Percentiles rank a stretch among this genome's conserved stretches.
Evolutionary conservation across 192 early-diverging fungal species (phyloP).

Genomic region (Dissophora globulifera): DNA sequence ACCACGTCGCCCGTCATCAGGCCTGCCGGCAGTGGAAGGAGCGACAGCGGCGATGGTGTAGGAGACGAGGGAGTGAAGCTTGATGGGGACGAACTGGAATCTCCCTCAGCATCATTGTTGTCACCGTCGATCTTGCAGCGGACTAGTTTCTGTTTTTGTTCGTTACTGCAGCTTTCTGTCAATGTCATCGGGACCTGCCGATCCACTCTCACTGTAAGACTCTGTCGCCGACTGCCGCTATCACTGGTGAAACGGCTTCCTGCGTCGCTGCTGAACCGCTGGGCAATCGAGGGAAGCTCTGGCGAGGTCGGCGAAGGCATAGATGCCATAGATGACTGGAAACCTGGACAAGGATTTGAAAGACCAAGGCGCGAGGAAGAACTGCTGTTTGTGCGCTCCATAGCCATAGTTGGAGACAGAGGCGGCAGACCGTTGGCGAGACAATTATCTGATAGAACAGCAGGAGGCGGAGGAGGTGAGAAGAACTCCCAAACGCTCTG

Average conservation of each 20-base stretch:
- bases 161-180: background rate
- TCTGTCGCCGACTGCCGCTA: slow-evolving; percentile 1
- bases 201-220: background rate
- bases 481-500: slow-evolving; percentile 51
- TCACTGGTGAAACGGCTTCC: background rate
- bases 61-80: too few relatives aligned
- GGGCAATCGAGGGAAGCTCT: slow-evolving; percentile 7
- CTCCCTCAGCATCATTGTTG: background rate
- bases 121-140: too few relatives aligned
- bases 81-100: background rate
- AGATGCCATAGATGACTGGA: background rate
- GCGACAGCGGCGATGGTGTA: background rate
- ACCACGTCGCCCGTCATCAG: too few relatives aligned
- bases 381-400: background rate
- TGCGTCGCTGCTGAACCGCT: background rate
- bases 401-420: slow-evolving; percentile 11
- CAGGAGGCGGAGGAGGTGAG: slow-evolving; percentile 10
- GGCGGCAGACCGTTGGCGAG: slow-evolving; percentile 2
- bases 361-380: background rate
- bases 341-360: too few relatives aligned
- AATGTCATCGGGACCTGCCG: too few relatives aligned
- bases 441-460: background rate
- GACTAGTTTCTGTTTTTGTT: background rate
- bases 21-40: background rate
- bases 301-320: slow-evolving; percentile 10